Base-by-base conservation (phyloP, 139 green algal genomes). In the Chlamydomonas incerta region DNA sequence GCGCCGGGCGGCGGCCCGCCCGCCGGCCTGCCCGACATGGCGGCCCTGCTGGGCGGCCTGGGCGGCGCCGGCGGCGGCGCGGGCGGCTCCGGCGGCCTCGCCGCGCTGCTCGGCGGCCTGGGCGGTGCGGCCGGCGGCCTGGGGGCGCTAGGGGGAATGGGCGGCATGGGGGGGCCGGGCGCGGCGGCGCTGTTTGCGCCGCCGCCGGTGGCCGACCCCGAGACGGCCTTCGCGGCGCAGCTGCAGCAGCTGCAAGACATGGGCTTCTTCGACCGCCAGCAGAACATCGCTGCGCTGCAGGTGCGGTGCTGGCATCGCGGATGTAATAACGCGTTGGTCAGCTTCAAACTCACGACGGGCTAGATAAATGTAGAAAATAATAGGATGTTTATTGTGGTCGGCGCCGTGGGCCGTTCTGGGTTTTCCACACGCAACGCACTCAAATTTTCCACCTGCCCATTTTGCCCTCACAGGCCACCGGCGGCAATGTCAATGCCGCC, bases 221-320 rank as follows among this genome's bases (percentile, higher is more conserved):
- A 96, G 74, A 89, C 91, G 18, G 81, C 88, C 0, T 99, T 95
- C 71, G 96, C 93, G 13, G 82, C 90, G 34, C 97, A 99, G 94
- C 88, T 99, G 72, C 80, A 95, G 87, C 95, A 98, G 89, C 90
- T 99, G 83, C 35, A 77, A 24, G 96, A 97, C 80, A 99, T 99
- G 97, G 97, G 97, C 33, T 99, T 99, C 82, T 90, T 75, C 55
- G 93, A 99, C 79, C 85, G 86, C 0, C 81, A 72, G 17, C 35
- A 73, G 15, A 91, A 91, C 74, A 85, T 91, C 37, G 41, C 37
- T 0, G 88, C 88, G 68, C 68, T 89, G 46, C 85, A 89, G 80
- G 80, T 69, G 72, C 23, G 46, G n/a, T n/a, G n/a, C n/a, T n/a
- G n/a, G n/a, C n/a, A n/a, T n/a, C n/a, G n/a, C n/a, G n/a, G n/a